These are phyloP conservation scores for Cladorrhinum sp. DNA, from an alignment of 2,329 filamentous ascomycete genomes.

Conservation along the genomic window DNA sequence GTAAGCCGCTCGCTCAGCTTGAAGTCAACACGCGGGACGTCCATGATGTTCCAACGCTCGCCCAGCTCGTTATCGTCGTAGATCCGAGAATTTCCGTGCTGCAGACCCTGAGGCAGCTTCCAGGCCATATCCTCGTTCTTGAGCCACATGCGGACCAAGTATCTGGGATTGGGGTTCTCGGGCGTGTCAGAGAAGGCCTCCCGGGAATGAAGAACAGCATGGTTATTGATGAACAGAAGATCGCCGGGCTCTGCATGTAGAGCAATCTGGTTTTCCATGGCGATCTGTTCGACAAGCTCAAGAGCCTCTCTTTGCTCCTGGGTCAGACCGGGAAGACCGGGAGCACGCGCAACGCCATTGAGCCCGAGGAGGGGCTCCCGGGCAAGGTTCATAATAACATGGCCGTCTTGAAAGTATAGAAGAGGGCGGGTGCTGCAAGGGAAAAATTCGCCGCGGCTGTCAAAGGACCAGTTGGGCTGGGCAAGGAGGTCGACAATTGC, in stretches of 20 bases:
- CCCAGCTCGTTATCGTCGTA: conserved; percentile 22
- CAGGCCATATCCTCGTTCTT: conserved; percentile 21
- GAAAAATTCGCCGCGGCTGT: conserved; percentile 47
- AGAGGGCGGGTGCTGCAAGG: conserved; percentile 50
- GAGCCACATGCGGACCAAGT: conserved; percentile 59
- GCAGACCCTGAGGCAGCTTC: conserved; percentile 20
- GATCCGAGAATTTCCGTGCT: conserved; percentile 21
- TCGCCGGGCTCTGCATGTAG: conserved; percentile 54
- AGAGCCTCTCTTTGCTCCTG: conserved; percentile 51
- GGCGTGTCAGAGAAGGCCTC: conserved; percentile 53
- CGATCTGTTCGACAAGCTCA: conserved; percentile 54
- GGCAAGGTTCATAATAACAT: conserved; percentile 57
- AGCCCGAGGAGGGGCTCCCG: conserved; percentile 54
- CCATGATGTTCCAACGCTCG: conserved; percentile 25
- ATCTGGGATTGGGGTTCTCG: conserved; percentile 46
- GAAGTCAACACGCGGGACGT: conserved; percentile 22
- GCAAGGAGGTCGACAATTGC: conserved; percentile 63
- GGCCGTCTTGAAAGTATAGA: conserved; percentile 49
- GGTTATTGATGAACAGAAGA: conserved; percentile 64
- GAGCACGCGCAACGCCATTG: conserved; percentile 47
- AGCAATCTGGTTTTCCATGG: conserved; percentile 50
- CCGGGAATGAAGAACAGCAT: conserved; percentile 57
- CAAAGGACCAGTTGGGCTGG: conserved; percentile 62
- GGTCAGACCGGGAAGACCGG: conserved; percentile 47
- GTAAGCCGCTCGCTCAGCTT: conserved; percentile 26